A percentile compares a stretch with the other conserved stretches of the same genome.
phyloP scores from a whole-genome alignment of 495 filamentous ascomycete species.

The Talaromyces borbonicus region DNA sequence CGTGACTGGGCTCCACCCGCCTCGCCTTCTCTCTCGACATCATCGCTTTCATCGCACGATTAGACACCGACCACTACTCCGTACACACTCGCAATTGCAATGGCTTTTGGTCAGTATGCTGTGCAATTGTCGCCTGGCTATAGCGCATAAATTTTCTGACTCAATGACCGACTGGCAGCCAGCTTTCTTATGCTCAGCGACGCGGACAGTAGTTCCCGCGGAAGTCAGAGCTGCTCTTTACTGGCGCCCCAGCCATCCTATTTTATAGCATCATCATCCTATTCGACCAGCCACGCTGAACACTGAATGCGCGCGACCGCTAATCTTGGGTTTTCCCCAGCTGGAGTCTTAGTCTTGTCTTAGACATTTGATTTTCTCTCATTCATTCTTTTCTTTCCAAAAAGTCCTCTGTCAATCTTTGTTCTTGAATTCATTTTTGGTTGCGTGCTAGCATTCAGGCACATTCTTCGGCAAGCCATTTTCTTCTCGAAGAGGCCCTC shows the following conservation, averaged over 20 bases:
- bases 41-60: no score
- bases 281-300: slow-evolving; percentile 10
- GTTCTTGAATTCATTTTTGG: no score
- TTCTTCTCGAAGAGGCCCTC: not conserved
- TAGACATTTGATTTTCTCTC: no score
- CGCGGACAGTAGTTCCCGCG: not conserved
- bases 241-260: slow-evolving; percentile 5
- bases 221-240: not conserved
- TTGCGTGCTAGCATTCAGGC: no score
- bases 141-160: slow-evolving; percentile 7
- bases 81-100: not conserved
- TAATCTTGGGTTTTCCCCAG: no score
- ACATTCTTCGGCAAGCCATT: slow-evolving; percentile 2
- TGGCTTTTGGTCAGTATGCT: not conserved
- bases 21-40: no score
- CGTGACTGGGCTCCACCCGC: no score
- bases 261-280: slow-evolving; percentile 5
- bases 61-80: not conserved
- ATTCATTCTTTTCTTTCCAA: not conserved
- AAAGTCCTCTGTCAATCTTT: not conserved
- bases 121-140: slow-evolving; percentile 4
- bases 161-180: slow-evolving; percentile 4
- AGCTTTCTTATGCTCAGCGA: not conserved
- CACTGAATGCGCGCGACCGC: not conserved
- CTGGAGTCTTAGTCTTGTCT: not conserved